Evolutionary conservation across 2,329 filamentous ascomycete species (phyloP), one percentile per base, ranked within the genome.

Genomic region (Metarhizium album): DNA sequence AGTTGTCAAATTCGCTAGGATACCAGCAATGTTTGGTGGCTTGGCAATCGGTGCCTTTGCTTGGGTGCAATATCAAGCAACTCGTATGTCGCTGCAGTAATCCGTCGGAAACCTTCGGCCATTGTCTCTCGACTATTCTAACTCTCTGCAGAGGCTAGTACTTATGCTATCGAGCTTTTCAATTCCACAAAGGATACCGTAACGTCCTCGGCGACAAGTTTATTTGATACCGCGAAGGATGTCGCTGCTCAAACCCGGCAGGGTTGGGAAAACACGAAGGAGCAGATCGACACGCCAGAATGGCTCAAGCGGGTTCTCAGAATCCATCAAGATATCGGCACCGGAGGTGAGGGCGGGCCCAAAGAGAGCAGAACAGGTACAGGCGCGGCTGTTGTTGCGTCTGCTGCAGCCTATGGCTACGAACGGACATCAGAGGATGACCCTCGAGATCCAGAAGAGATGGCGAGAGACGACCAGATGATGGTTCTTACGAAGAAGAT

Each of bases 401-500:
- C 85, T 33, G 87, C 83, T 31, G 80, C 85, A 16, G 88, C 87
- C 0, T 89, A 95, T 64, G 88, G 85, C 37, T 85, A 90, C 60
- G 83, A 88, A 22, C 75, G 84, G 52, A 79, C 82, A 2, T 70
- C 74, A 38, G 81, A 86, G 35, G 81, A 91, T 35, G 80, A 84
- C 55, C 67, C 74, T 4, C 74, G 82, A 50, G 72, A 75, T 8
- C 74, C 71, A 20, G 80, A 84, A 51, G 82, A 86, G 62, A 75
- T 78, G 46, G 87, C 89, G 18, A 82, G 83, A 60, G 93, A 98
- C 61, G 93, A 98, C 65, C 93, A 98, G 68, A 98, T 98, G 91
- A 98, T 98, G 93, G 77, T 96, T 58, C 74, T 98, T 62, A 98
- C 94, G 2, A 91, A 93, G 72, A 97, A 97, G 72, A 98, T 98